Evolutionary conservation across 441 rosid species (phyloP).

Genomic region (Erodium trifolium): DNA sequence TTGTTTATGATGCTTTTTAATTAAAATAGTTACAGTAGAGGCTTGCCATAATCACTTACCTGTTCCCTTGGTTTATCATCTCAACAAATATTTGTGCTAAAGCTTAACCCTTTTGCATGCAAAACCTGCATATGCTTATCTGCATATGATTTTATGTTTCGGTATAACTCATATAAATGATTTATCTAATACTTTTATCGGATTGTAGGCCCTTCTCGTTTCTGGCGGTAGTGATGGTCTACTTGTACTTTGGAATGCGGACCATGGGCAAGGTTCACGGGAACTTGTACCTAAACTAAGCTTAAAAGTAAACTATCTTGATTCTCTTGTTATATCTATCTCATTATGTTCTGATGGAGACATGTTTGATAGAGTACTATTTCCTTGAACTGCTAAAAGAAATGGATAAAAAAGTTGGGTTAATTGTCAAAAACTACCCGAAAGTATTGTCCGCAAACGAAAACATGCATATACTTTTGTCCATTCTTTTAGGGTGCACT

Average conservation of each 20-base stretch:
- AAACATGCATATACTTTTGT: too few species aligned
- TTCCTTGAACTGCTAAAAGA: conserved; percentile 7
- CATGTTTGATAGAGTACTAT: conserved; percentile 4
- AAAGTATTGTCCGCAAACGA: too few species aligned
- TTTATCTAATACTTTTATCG: conserved; percentile 6
- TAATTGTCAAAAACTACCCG: too few species aligned
- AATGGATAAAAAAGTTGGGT: neutral
- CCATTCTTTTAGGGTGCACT: too few species aligned
- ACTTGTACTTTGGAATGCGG: conserved; percentile 93
- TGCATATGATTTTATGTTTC: neutral
- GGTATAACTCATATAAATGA: neutral
- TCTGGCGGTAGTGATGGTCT: conserved; percentile 96
- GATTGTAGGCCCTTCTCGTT: conserved; percentile 83
- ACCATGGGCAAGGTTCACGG: conserved; percentile 85
- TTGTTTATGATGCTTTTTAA: too few species aligned
- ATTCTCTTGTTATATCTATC: neutral
- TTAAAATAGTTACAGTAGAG: too few species aligned
- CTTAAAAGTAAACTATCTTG: conserved; percentile 45
- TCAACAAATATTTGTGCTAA: too few species aligned
- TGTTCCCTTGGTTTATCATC: too few species aligned
- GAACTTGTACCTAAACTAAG: conserved; percentile 97
- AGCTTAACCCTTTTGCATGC: neutral
- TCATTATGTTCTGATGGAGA: neutral
- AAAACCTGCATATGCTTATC: neutral
- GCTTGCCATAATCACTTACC: too few species aligned